Evolutionary conservation across 345 rosid species (phyloP), one percentile per base, ranked within the genome.

Genomic region (Eucalyptus tenuipes): DNA sequence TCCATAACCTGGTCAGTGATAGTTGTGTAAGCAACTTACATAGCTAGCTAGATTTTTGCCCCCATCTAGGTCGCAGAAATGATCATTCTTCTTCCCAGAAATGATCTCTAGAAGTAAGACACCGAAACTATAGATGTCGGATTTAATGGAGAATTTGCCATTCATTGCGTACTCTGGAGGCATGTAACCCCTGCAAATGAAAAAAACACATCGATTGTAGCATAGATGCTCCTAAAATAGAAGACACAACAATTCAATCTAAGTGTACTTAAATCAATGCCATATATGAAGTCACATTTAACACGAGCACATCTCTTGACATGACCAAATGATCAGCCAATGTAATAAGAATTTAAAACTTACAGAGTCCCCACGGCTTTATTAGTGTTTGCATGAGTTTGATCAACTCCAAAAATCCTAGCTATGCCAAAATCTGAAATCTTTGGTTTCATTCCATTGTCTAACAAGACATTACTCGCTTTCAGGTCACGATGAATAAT

Each of bases 351-450:
- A 66, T 8, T 66, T 48, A 7, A 57, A 66, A 88, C 87, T 90
- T 90, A 91, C 91, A 40, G 49, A 31, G 93, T 90, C 33, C 91
- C 93, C 4, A 45, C 88, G 8, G 61, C 22, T 88, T 61, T 88
- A 7, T 59, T 89, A 31, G 93, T 89, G 5, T 12, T 61, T 22
- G 37, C 88, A 27, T 80, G 87, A 22, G 91, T 92, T 87, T 90
- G 89, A 57, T 90, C 91, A 24, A 29, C 64, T 25, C 79, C 86
- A 37, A 92, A 88, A 17, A 90, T 81, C 25, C 89, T 90, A 17
- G 92, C 88, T 75, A 20, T 86, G 44, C 91, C 93, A 86, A 92
- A 92, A 87, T 92, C 92, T 88, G 91, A 55, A 40, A 92, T 92
- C 88, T 8, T 66, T 7, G 75, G 40, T 0, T 66, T 66, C 75